Base-by-base conservation (phyloP, 371 early-diverging fungal species). In the Mucor lusitanicus region DNA sequence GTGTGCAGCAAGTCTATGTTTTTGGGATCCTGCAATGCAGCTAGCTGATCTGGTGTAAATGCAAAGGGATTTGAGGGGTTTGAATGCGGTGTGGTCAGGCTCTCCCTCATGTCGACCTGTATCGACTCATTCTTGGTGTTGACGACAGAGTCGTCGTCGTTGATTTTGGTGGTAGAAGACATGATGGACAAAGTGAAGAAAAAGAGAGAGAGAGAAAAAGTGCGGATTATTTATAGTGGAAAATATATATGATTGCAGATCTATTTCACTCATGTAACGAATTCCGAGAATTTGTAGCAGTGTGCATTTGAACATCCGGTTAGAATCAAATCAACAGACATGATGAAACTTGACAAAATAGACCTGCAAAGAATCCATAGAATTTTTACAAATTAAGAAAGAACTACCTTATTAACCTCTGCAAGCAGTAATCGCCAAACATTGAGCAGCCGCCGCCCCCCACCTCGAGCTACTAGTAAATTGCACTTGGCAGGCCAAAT, bases 1-100 rank as follows among this genome's bases (percentile, higher is more conserved):
- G 59, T 67, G 42, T 73, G 65, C 15, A 87, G 63, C 23, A 76
- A 66, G 25, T 75, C 73, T 17, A 82, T 63, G 9, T 81, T 73
- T 69, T 85, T 85, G 23, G 86, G 86, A 73, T 87, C 87, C 23
- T 80, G 72, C 50, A 85, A 66, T 59, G 70, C 74, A 64, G 76
- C 68, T 27, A 85, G 67, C 71, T 87, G 78, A 56, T 74, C 69
- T 5, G 82, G 76, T 7, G 71, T 73, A 75, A 84, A 83, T 4
- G 81, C 71, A 70, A 82, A 87, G 9, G 85, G 83, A 21, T 77
- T 85, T 39, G 54, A 35, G n/a, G 78, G 72, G 58, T 75, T 59
- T 19, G 62, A 44, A 61, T 78, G 78, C 9, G 75, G 71, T 46
- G 68, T 64, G 8, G 68, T 74, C 12, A 70, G 50, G 5, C 59